Percentiles rank a stretch among this genome's conserved stretches.
These are phyloP conservation scores for Cryptosporidium bovis DNA, from an alignment of 169 alveolate species.

Conservation along the genomic window DNA sequence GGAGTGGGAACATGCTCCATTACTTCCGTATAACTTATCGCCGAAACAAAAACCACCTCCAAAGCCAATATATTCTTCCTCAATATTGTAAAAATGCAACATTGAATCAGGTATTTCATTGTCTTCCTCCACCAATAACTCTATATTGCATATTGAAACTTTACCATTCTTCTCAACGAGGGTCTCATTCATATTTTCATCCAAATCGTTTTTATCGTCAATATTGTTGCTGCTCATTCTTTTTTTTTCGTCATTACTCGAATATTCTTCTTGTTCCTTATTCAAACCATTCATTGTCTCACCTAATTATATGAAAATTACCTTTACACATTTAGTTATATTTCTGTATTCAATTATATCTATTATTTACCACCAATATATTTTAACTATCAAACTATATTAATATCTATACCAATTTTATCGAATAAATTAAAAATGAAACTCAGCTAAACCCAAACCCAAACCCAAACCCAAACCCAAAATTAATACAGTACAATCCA, in stretches of 20 bases:
- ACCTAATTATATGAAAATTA: not conserved
- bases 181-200: slow-evolving; percentile 23
- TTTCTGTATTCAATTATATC: too few relatives aligned
- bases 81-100: slow-evolving; percentile 35
- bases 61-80: slow-evolving; percentile 68
- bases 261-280: not conserved
- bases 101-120: slow-evolving; percentile 29
- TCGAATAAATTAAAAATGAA: too few relatives aligned
- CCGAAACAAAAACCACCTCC: slow-evolving; percentile 17
- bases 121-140: slow-evolving; percentile 35
- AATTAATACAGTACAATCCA: too few relatives aligned
- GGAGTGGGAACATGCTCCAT: not conserved
- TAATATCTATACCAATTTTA: too few relatives aligned
- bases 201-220: slow-evolving; percentile 14
- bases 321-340: not conserved
- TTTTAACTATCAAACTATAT: too few relatives aligned
- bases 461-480: too few relatives aligned
- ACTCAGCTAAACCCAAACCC: too few relatives aligned
- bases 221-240: not conserved
- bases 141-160: slow-evolving; percentile 48
- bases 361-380: too few relatives aligned
- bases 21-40: slow-evolving; percentile 9
- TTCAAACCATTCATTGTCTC: not conserved
- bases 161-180: slow-evolving; percentile 42
- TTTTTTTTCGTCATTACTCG: slow-evolving; percentile 8